A percentile compares a stretch with the other conserved stretches of the same genome.
Conservation (phyloP, 768 basidiomycete genomes). For the Boletus sp. region DNA sequence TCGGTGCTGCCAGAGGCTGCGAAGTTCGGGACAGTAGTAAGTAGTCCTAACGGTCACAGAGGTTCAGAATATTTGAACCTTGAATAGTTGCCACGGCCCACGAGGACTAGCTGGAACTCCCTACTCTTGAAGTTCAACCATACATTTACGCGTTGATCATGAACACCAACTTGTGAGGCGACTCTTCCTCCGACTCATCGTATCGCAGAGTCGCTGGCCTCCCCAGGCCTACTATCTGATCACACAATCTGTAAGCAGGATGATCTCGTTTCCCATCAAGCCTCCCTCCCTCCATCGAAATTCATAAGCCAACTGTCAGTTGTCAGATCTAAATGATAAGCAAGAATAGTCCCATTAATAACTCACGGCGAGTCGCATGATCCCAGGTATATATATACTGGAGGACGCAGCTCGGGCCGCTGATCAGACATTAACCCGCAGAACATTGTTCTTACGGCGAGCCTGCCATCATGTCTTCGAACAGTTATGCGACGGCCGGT, state of each 20-base stretch:
- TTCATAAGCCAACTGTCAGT: background rate
- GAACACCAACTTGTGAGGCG: background rate
- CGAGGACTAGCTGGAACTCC: background rate
- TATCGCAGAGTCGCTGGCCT: background rate
- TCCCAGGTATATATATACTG: slow-evolving; percentile 28
- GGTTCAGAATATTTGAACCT: no score
- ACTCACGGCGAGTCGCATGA: background rate
- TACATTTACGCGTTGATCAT: background rate
- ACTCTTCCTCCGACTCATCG: background rate
- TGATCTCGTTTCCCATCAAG: background rate
- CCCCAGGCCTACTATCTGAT: background rate
- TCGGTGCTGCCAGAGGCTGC: no score
- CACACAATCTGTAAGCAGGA: background rate
- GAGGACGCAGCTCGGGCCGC: slow-evolving; percentile 9
- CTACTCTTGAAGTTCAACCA: background rate
- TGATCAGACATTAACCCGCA: slow-evolving; percentile 34
- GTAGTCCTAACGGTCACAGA: no score
- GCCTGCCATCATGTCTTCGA: slow-evolving; percentile 9
- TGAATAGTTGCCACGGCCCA: no score
- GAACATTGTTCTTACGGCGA: background rate
- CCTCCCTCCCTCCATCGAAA: background rate
- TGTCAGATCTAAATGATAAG: background rate
- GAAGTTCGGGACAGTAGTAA: no score
- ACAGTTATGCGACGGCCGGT: slow-evolving; percentile 16
- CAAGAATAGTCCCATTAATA: background rate